Evolutionary conservation across 139 green algal species (phyloP).

Genomic region (Haematococcus sp.): DNA sequence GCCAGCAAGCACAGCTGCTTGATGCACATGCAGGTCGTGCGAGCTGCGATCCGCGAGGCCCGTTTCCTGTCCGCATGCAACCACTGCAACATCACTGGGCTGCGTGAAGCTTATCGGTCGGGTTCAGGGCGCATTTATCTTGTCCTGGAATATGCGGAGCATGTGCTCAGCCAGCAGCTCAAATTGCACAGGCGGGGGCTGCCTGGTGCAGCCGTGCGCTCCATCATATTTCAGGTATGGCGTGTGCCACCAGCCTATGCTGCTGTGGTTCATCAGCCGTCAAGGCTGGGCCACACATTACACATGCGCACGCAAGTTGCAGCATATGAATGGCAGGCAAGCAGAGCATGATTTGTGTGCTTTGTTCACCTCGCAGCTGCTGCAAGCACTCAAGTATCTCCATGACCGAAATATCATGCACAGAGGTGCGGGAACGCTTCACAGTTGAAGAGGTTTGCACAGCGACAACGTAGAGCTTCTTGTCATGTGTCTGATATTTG

Average conservation of each 20-base stretch:
- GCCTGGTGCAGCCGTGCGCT: background rate
- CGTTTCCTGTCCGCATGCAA: slow-evolving; percentile 1
- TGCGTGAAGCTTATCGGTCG: background rate
- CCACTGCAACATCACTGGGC: slow-evolving; percentile 13
- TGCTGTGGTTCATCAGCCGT: too few species aligned
- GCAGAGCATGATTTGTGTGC: too few species aligned
- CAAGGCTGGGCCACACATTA: too few species aligned
- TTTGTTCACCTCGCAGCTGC: slow-evolving; percentile 24
- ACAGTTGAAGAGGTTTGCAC: too few species aligned
- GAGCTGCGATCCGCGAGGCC: background rate
- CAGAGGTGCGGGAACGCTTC: slow-evolving; percentile 4
- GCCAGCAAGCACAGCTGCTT: too few species aligned
- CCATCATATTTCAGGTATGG: slow-evolving; percentile 18
- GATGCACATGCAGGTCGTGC: background rate
- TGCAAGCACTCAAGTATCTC: slow-evolving; percentile 17
- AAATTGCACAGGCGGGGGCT: background rate
- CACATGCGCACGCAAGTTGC: slow-evolving; percentile 2
- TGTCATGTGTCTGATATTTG: too few species aligned
- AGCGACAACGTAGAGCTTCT: too few species aligned
- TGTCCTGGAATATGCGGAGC: slow-evolving; percentile 8
- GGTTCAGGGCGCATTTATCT: slow-evolving; percentile 9
- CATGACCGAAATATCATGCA: slow-evolving; percentile 28
- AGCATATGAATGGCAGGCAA: too few species aligned
- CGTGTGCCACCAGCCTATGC: background rate
- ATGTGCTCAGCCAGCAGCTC: slow-evolving; percentile 4